These are phyloP conservation scores for Paxillus rubicundulus DNA, from an alignment of 768 basidiomycete genomes.

Conservation along the genomic window DNA sequence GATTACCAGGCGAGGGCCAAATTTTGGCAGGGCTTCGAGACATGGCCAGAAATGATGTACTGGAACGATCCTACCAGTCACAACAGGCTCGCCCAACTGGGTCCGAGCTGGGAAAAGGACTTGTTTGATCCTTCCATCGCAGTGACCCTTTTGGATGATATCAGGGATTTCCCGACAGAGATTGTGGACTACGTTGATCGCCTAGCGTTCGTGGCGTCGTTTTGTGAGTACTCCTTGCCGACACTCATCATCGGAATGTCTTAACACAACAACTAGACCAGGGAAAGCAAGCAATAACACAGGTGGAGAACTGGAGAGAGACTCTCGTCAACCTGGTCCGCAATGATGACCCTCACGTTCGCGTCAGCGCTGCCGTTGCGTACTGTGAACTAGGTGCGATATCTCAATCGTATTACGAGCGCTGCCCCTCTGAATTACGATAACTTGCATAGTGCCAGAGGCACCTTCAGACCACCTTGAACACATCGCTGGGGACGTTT, in stretches of 20 bases:
- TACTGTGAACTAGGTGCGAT: conserved; percentile 2
- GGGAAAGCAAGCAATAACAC: not conserved
- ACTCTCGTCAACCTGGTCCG: not conserved
- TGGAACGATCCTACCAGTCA: conserved; percentile 12
- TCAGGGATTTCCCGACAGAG: not conserved
- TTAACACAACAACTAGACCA: not conserved
- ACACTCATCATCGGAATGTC: no score
- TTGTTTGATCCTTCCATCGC: conserved; percentile 4
- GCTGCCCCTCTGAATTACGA: not conserved
- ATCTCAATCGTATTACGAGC: not conserved
- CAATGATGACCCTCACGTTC: conserved; percentile 1
- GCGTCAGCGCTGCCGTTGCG: conserved; percentile 5
- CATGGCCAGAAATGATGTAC: conserved; percentile 11
- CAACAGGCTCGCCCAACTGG: conserved; percentile 4
- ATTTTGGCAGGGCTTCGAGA: conserved; percentile 6
- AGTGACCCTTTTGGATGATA: conserved; percentile 1
- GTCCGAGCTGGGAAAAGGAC: conserved; percentile 8
- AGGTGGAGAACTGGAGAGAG: not conserved
- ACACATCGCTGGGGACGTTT: not conserved
- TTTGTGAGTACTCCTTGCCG: not conserved
- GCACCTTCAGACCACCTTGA: not conserved
- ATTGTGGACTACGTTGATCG: conserved; percentile 6
- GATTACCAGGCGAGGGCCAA: conserved; percentile 9
- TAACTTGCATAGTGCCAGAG: not conserved
- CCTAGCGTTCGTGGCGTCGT: conserved; percentile 9